Conservation (phyloP, 148 eudicot genomes). For the Chenopodium album region DNA sequence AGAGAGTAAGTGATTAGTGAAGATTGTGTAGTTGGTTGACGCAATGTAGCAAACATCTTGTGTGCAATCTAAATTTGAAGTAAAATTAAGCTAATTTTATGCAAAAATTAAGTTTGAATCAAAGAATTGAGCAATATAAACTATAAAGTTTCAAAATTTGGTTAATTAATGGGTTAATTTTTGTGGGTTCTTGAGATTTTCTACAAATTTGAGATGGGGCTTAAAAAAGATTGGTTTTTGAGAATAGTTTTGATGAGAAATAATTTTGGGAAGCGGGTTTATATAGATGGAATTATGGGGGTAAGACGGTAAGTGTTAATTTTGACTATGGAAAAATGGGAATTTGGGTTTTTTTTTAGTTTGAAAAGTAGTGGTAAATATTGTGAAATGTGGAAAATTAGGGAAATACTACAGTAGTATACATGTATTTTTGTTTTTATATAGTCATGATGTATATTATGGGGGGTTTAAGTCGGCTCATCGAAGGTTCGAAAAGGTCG, state of each 20-base stretch:
- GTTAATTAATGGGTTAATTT: neutral
- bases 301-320: neutral
- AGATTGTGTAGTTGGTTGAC: constrained; percentile 38
- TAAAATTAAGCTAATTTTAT: neutral
- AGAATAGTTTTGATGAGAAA: constrained; percentile 1
- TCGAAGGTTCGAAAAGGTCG: constrained; percentile 19
- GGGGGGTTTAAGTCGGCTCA: constrained; percentile 24
- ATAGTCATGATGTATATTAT: neutral
- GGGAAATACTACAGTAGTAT: neutral
- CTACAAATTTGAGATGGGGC: too few species aligned
- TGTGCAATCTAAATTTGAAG: constrained; percentile 18
- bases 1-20: constrained; percentile 26
- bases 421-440: neutral
- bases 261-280: constrained; percentile 16
- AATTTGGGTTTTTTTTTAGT: neutral
- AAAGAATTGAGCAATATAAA: constrained; percentile 7
- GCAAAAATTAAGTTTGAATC: neutral
- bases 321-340: neutral
- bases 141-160: neutral
- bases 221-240: constrained; percentile 2
- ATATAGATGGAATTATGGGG: constrained; percentile 20
- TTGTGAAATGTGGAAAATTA: neutral
- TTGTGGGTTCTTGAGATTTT: constrained; percentile 1
- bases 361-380: constrained; percentile 10
- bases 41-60: constrained; percentile 44